Evolutionary conservation across 2,329 filamentous ascomycete genomes (phyloP).

Genomic region (Sporothrix dimorphospora): DNA sequence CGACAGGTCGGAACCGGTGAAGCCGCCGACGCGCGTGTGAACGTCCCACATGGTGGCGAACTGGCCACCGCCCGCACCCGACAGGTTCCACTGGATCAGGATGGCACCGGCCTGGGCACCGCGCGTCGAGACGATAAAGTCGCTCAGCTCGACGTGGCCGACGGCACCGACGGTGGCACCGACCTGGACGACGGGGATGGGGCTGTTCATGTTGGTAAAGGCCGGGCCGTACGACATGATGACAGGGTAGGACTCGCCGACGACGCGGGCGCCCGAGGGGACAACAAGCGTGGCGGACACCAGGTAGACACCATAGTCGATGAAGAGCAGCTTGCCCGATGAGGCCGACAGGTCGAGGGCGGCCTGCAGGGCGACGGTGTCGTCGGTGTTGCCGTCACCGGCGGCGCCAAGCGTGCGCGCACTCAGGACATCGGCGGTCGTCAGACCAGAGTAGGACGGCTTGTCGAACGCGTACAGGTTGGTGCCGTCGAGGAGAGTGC

Average conservation of each 20-base stretch:
- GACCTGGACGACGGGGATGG: slow-evolving; percentile 67
- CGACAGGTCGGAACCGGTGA: slow-evolving; percentile 67
- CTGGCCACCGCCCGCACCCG: slow-evolving; percentile 50
- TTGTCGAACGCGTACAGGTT: slow-evolving; percentile 73
- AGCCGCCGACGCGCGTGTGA: slow-evolving; percentile 74
- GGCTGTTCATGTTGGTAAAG: slow-evolving; percentile 63
- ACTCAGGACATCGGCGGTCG: slow-evolving; percentile 64
- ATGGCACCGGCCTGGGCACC: slow-evolving; percentile 71
- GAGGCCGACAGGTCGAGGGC: slow-evolving; percentile 56
- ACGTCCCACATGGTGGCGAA: slow-evolving; percentile 48
- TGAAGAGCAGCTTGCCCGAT: slow-evolving; percentile 58
- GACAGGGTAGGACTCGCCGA: slow-evolving; percentile 60
- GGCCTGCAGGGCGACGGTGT: slow-evolving; percentile 67
- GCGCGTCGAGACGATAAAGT: slow-evolving; percentile 67
- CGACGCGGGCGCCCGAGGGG: slow-evolving; percentile 55
- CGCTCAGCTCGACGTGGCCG: slow-evolving; percentile 69
- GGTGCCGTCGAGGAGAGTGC: slow-evolving; percentile 54
- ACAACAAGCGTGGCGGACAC: slow-evolving; percentile 59
- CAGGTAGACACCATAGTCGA: slow-evolving; percentile 65
- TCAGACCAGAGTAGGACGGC: slow-evolving; percentile 69
- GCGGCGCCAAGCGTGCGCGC: slow-evolving; percentile 68
- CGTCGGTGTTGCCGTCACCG: slow-evolving; percentile 74
- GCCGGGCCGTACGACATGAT: slow-evolving; percentile 57
- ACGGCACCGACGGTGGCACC: slow-evolving; percentile 61
- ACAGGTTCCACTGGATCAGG: slow-evolving; percentile 73